Evolutionary conservation across 2,329 filamentous ascomycete genomes (phyloP), one percentile per base, ranked within the genome.

Genomic region (Sporothrix sp.): DNA sequence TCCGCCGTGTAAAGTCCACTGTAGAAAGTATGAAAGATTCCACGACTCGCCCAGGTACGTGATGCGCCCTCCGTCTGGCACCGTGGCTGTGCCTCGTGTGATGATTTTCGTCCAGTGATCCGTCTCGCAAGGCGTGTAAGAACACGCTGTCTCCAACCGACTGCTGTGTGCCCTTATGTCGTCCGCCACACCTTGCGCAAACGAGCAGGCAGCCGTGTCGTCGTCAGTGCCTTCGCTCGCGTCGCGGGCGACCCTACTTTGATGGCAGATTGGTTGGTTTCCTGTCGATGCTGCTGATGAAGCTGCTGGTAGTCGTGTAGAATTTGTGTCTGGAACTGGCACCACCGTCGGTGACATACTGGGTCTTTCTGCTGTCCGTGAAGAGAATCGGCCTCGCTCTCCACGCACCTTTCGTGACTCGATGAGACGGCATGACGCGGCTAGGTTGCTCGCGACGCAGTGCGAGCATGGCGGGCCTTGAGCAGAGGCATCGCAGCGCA

Each of bases 21-120:
- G 42, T 7, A 45, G n/a, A 8, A 45, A 23, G 42, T 45, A 45
- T 9, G 42, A 45, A 7, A 45, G 30, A 25, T 45, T 45, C 42
- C 42, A 45, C 4, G 42, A 45, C 30, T 45, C 42, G 10, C 42
- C 42, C 2, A 45, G 42, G 13, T 33, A 45, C 28, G 42, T 45
- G 6, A 45, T 45, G 3, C 42, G 42, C 14, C 30, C 20, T 7
- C 42, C 28, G 16, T 45, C 42, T 9, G 42, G 27, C 9, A 14
- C 10, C 7, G 42, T 4, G 4, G 16, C 6, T 3, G 20, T 10
- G 13, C 33, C 42, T 3, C 42, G 27, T 7, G 42, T n/a, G 28
- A 45, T 30, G 20, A 45, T 45, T 10, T 45, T 35, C 16, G 23
- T 45, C 42, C 42, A 45, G 13, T 45, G 42, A n/a, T 35, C 42